Percentiles rank a stretch among this genome's conserved stretches.
Evolutionary conservation across 176 grass and related monocot genomes (phyloP).

Genomic region (Tuctoria greenei): DNA sequence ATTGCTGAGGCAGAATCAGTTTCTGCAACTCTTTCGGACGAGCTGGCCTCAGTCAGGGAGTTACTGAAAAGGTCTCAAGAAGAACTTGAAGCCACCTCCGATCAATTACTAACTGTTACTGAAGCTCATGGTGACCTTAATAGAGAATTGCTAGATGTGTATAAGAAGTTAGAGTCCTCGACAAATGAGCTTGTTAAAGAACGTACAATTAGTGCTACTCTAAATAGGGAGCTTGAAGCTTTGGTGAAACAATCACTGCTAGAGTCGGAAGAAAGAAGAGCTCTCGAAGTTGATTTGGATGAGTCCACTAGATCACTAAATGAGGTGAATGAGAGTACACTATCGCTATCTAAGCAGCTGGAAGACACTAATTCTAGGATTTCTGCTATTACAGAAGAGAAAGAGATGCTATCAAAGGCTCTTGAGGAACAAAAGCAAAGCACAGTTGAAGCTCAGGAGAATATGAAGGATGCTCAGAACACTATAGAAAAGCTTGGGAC

Average conservation of each 20-base stretch:
- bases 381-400: constrained; percentile 64
- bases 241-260: constrained; percentile 59
- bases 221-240: constrained; percentile 76
- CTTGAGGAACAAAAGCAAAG: constrained; percentile 69
- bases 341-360: constrained; percentile 69
- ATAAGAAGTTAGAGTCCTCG: constrained; percentile 73
- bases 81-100: constrained; percentile 55
- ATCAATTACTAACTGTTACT: constrained; percentile 49
- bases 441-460: constrained; percentile 55
- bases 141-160: constrained; percentile 69
- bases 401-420: constrained; percentile 63
- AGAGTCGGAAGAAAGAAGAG: constrained; percentile 63
- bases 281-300: constrained; percentile 73
- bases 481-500: constrained; percentile 60
- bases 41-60: constrained; percentile 62
- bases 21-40: constrained; percentile 59
- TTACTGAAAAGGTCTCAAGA: constrained; percentile 55
- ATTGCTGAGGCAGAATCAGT: constrained; percentile 70
- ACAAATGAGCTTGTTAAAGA: constrained; percentile 74
- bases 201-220: constrained; percentile 58
- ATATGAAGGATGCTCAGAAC: constrained; percentile 67
- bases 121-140: constrained; percentile 58
- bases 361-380: constrained; percentile 60
- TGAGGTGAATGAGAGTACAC: constrained; percentile 78
- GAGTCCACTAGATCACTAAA: constrained; percentile 80